These are phyloP conservation scores for Jimgerdemannia flammicorona DNA, from an alignment of 192 early-diverging fungal genomes.

Conservation along the genomic window DNA sequence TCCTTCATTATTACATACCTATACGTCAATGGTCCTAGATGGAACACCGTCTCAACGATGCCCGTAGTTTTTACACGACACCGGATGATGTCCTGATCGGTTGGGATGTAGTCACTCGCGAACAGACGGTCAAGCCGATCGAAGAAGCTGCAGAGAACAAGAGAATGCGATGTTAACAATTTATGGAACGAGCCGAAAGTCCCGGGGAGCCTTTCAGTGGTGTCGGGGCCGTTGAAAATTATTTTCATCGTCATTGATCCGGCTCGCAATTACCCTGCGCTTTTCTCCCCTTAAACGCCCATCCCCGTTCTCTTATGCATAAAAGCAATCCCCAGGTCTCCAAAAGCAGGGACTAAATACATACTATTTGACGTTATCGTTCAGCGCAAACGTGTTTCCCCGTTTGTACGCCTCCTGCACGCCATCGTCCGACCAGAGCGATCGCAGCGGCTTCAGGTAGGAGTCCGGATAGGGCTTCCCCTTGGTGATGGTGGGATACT, in stretches of 20 bases:
- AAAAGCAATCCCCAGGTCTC: not conserved
- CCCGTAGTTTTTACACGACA: conserved; percentile 63
- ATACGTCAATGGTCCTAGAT: conserved; percentile 48
- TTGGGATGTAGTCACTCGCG: conserved; percentile 41
- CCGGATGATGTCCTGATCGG: conserved; percentile 55
- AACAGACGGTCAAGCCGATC: conserved; percentile 45
- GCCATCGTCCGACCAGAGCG: conserved; percentile 39
- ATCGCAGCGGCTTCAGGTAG: conserved; percentile 38
- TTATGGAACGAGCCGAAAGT: not conserved
- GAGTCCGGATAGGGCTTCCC: conserved; percentile 36
- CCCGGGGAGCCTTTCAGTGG: not conserved
- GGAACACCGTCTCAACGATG: conserved; percentile 56
- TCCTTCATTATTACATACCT: conserved; percentile 11
- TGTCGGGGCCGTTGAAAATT: not conserved
- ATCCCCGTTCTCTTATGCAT: not conserved
- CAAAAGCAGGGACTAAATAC: conserved; percentile 2
- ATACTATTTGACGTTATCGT: conserved; percentile 53
- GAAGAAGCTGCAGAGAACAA: conserved; percentile 38
- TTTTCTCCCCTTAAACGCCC: not conserved
- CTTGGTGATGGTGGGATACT: conserved; percentile 29
- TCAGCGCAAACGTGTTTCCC: conserved; percentile 42
- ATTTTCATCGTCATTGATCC: too few relatives aligned
- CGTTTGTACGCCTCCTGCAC: conserved; percentile 36
- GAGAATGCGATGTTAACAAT: not conserved
- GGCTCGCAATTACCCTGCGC: too few relatives aligned